A percentile compares a stretch with the other conserved stretches of the same genome.
These are phyloP conservation scores for Xylaria sp. DNA, from an alignment of 2,329 filamentous ascomycete species.

Conservation along the genomic window DNA sequence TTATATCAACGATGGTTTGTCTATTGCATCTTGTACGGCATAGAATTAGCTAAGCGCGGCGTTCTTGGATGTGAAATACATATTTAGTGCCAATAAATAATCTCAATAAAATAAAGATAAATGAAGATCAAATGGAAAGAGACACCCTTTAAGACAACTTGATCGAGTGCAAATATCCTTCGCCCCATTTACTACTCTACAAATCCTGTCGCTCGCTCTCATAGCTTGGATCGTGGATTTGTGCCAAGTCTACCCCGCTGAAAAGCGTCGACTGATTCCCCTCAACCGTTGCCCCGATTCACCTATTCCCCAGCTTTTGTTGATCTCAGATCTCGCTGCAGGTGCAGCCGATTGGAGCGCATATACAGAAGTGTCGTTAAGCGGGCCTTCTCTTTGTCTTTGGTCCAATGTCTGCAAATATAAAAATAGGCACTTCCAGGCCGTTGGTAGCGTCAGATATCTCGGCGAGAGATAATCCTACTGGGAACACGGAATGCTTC, in stretches of 20 bases:
- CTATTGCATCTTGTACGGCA: constrained; percentile 32
- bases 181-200: neutral
- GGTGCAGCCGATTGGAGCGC: constrained; percentile 30
- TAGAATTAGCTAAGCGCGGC: constrained; percentile 38
- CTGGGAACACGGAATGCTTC: neutral
- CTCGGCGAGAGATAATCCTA: constrained; percentile 4
- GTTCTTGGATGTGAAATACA: constrained; percentile 24
- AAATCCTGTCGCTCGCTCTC: neutral
- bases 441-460: neutral
- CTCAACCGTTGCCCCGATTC: constrained; percentile 21
- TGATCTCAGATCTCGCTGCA: constrained; percentile 23
- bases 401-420: neutral
- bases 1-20: constrained; percentile 22
- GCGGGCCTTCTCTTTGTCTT: constrained; percentile 19
- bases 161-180: neutral
- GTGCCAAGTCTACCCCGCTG: constrained; percentile 15
- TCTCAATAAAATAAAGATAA: neutral
- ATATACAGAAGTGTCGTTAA: constrained; percentile 10
- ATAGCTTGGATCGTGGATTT: neutral
- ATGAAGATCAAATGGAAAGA: neutral
- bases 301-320: constrained; percentile 29
- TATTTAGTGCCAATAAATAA: neutral
- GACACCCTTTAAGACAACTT: neutral
- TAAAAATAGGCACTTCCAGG: neutral
- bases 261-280: constrained; percentile 28